Base-by-base conservation (phyloP, 331 rosid genomes). In the Malus hybrid region DNA sequence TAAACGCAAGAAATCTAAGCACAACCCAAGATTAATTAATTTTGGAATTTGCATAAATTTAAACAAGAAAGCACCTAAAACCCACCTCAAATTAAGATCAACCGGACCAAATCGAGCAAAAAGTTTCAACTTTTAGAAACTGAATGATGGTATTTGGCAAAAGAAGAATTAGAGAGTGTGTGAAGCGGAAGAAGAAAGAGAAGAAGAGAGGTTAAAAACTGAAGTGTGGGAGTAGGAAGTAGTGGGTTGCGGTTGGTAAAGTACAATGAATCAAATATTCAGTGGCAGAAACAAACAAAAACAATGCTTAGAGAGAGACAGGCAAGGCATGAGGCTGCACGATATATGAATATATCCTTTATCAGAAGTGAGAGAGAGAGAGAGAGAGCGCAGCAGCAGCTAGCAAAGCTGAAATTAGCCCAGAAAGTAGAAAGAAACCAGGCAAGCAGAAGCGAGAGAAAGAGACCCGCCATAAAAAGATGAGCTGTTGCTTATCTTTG, bases 401-500 rank as follows among this genome's bases (percentile, higher is more conserved):
- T 52, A 52, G 57, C 57, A 52, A 83, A 59, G 44, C 69, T 65
- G 44, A 31, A 62, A 62, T 52, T 18, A 65, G 22, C 56, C 78
- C 81, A 69, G 60, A 82, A 70, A 75, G 84, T 78, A 56, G 77
- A 16, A 82, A 16, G 57, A 52, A 6, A 16, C 57, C 8, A 52
- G 57, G 63, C 74, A 73, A 81, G 72, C 80, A 84, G 80, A 75
- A 74, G 76, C 50, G 64, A 57, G 70, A 82, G 57, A 61, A 65
- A 74, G 64, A 81, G 78, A 76, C 71, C 63, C 81, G 27, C 76
- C 81, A 84, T 86, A 74, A 76, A 83, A 78, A 84, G 83, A 88
- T 83, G 90, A 92, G 93, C 87, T 87, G 92, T 87, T 70, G 70
- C 84, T 86, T 87, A 80, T 83, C 81, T 84, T 90, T 87, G 96